Base-by-base conservation (phyloP, 805 yeast genomes). In the Ascoidea tarda region DNA sequence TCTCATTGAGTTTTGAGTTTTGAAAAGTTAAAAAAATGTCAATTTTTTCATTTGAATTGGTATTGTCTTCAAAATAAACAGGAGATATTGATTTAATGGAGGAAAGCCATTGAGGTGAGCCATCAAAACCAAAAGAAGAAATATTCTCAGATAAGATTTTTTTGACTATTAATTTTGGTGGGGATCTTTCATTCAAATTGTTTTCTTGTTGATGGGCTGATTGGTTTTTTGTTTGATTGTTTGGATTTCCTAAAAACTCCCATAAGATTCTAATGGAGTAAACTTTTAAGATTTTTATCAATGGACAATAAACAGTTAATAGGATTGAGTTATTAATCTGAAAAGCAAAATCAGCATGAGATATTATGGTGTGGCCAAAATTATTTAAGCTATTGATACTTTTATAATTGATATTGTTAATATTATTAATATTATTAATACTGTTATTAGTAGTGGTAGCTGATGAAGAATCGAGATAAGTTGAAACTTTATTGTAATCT, bases 231-330 rank as follows among this genome's bases (percentile, higher is more conserved):
- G 76, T 73, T 42, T 69, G 68, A 49, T 67, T 68, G 6, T 81
- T 77, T 4, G 81, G 71, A 46, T 69, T 72, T 1, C 66, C 63
- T 33, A 78, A 62, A 53, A 67, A 74, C 1, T 81, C 82, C 87
- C 87, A 82, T 54, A 79, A 74, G 8, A 81, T 66, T 0, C 58
- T 50, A 4, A 80, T 60, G 31, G 63, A 59, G 59, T 70, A 80
- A 1, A 78, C 65, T 48, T 66, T 63, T 28, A 82, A 61, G 14
- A 61, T 60, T 12, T 66, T 58, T 1, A 73, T 64, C 1, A 62
- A 50, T 1, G 67, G 58, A 55, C 71, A 74, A 56, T 68, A 73
- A 1, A 71, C 71, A 0, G 71, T 70, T 2, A 80, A 61, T 3
- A 76, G 60, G 10, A 79, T 63, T 12, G 61, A 63, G 6, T 77